phyloP scores from a whole-genome alignment of 169 alveolate genomes.

The Theileria sp. region DNA sequence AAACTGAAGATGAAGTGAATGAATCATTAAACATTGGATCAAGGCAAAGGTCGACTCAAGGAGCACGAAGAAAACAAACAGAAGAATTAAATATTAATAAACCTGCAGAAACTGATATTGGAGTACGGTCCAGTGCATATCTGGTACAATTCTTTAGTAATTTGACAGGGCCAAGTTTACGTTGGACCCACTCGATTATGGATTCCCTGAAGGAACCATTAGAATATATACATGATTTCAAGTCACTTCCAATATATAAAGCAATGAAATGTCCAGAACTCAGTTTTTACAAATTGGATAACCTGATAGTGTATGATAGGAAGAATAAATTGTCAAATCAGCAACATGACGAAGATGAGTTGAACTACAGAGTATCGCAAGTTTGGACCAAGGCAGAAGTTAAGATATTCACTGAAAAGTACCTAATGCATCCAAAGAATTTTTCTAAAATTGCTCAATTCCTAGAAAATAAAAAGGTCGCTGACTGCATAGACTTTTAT shows the following conservation, averaged over 20 bases:
- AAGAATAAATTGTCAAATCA: conserved; percentile 41
- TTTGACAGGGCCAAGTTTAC: conserved; percentile 77
- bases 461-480: conserved; percentile 79
- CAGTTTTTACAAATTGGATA: conserved; percentile 40
- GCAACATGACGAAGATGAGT: conserved; percentile 52
- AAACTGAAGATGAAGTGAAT: not conserved
- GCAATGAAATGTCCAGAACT: conserved; percentile 56
- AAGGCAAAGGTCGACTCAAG: conserved; percentile 13
- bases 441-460: conserved; percentile 82
- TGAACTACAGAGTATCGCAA: conserved; percentile 53
- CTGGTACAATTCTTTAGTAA: conserved; percentile 70
- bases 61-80: conserved; percentile 21
- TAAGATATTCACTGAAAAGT: conserved; percentile 79
- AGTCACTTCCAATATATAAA: conserved; percentile 57
- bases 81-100: conserved; percentile 5
- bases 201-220: conserved; percentile 52
- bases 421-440: conserved; percentile 84
- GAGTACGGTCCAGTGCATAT: conserved; percentile 53
- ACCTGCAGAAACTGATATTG: conserved; percentile 11
- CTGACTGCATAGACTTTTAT: conserved; percentile 82
- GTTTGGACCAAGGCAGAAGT: conserved; percentile 82
- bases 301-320: conserved; percentile 36
- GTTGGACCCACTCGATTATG: conserved; percentile 72
- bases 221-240: conserved; percentile 49
- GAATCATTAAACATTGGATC: not conserved